Percentiles rank a stretch among this genome's conserved stretches.
These are phyloP conservation scores for Cutaneotrichosporon daszewskae DNA, from an alignment of 1,284 basidiomycete species.

Conservation along the genomic window DNA sequence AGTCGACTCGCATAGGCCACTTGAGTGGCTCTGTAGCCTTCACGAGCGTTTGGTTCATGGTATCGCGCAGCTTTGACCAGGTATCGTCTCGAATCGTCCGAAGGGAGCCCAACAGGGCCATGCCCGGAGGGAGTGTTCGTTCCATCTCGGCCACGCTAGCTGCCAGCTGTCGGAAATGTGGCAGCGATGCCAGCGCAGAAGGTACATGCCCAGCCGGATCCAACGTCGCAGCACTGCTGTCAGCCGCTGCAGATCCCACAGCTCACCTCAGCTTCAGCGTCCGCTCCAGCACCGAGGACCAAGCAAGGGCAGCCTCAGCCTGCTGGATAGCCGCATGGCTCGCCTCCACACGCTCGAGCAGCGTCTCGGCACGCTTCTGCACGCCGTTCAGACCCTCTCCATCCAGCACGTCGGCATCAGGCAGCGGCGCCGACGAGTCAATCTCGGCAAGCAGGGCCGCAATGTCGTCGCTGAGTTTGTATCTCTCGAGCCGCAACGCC, in stretches of 20 bases:
- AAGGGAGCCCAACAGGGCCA: conserved; percentile 51
- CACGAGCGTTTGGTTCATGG: conserved; percentile 58
- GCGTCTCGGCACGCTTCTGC: conserved; percentile 13
- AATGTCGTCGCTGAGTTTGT: conserved; percentile 51
- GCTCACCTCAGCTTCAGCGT: conserved; percentile 66
- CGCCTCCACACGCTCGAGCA: conserved; percentile 61
- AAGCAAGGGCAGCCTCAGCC: conserved; percentile 65
- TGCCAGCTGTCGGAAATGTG: conserved; percentile 59
- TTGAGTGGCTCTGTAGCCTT: conserved; percentile 63
- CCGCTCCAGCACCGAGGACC: conserved; percentile 66
- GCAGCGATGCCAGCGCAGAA: conserved; percentile 50
- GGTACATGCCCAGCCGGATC: conserved; percentile 43
- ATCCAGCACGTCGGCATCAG: conserved; percentile 2
- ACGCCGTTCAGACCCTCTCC: conserved; percentile 3
- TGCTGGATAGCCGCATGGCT: conserved; percentile 68
- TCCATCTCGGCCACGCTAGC: conserved; percentile 54
- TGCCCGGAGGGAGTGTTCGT: conserved; percentile 44
- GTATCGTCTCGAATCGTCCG: conserved; percentile 59
- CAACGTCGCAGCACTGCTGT: conserved; percentile 32
- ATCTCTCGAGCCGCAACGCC: conserved; percentile 65
- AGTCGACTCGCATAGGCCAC: conserved; percentile 73
- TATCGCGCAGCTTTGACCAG: conserved; percentile 66
- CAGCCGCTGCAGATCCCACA: conserved; percentile 10
- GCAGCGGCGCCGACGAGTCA: conserved; percentile 5
- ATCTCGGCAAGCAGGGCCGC: conserved; percentile 31